Base-by-base conservation (phyloP, 768 basidiomycete species). In the Lactarius deliciosus region DNA sequence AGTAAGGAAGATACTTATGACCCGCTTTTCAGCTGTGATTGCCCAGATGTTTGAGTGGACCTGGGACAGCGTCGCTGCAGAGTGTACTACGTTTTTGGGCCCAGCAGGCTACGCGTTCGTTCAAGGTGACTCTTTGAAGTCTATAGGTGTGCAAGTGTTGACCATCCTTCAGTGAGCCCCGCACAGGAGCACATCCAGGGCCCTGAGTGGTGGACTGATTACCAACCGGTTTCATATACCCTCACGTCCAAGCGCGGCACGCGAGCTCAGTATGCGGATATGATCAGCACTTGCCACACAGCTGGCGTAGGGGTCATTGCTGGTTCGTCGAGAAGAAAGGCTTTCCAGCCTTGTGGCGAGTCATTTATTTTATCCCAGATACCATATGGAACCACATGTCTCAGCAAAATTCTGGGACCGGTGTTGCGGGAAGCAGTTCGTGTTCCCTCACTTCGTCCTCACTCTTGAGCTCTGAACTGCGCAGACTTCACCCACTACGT, bases 41-140 rank as follows among this genome's bases (percentile, higher is more conserved):
- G 80, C 85, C 18, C 86, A 89, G 74, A 85, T 90, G 83, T 90
- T 89, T 71, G 81, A 88, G 72, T 89, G 88, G 88, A 81, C 73
- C 13, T 79, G 77, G 77, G 75, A 76, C 64, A 79, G 84, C 66
- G 72, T 90, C 56, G 87, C 86, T 0, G 72, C 80, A 2, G 88
- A 90, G 74, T 90, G 88, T 75, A 83, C 80, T 5, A 78, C 77
- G 61, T 89, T 88, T 72, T 79, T 90, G 50, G 88, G 88, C 1
- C 87, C 88, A 4, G 82, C 85, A 58, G 77, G 77, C 10, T 81
- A 89, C 72, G 88, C 87, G 7, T 89, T 81, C 70, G 86, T 89
- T 25, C 88, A 89, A 85, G 84, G 87, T 76, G 57, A 13, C 71
- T 5, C 7, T 7, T 28, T 6, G 1, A 7, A 15, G 22, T 43